Conservation (phyloP, 106 monocot genomes). For the Triglochin maritima region DNA sequence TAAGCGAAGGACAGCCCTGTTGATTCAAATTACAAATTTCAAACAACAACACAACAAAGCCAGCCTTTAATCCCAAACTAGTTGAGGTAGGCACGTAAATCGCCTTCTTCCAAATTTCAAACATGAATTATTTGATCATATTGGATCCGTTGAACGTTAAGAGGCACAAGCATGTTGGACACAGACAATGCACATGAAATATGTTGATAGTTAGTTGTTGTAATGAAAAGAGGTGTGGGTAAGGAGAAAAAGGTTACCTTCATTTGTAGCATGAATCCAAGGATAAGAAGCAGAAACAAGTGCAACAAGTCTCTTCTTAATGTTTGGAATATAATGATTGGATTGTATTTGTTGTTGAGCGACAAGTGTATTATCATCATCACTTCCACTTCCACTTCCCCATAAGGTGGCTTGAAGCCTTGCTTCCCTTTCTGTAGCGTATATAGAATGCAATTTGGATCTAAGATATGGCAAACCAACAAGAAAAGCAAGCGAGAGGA, state of each 20-base stretch:
- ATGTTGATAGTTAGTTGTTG: too few relatives aligned
- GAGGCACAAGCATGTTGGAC: too few relatives aligned
- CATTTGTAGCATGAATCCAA: conserved; percentile 93
- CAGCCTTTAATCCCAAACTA: too few relatives aligned
- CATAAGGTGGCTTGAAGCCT: conserved; percentile 91
- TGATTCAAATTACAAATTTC: background rate
- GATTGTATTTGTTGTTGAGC: too few relatives aligned
- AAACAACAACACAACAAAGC: too few relatives aligned
- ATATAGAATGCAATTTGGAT: conserved; percentile 77
- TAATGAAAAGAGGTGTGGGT: too few relatives aligned
- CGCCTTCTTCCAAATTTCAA: too few relatives aligned
- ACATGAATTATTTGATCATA: too few relatives aligned
- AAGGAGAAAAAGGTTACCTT: conserved; percentile 64
- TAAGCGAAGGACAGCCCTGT: conserved; percentile 32
- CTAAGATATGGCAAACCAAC: conserved; percentile 84
- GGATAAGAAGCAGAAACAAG: conserved; percentile 74
- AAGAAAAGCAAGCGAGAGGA: conserved; percentile 84
- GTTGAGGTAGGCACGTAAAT: too few relatives aligned
- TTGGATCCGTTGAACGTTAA: too few relatives aligned
- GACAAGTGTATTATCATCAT: conserved; percentile 13
- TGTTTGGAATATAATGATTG: conserved; percentile 4
- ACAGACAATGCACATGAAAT: too few relatives aligned
- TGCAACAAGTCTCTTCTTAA: conserved; percentile 48
- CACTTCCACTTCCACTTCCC: conserved; percentile 36
- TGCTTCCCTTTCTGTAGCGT: conserved; percentile 84